Percentiles rank a stretch among this genome's conserved stretches.
Evolutionary conservation across 2,329 filamentous ascomycete species (phyloP).

Genomic region (Xylariales sp.): DNA sequence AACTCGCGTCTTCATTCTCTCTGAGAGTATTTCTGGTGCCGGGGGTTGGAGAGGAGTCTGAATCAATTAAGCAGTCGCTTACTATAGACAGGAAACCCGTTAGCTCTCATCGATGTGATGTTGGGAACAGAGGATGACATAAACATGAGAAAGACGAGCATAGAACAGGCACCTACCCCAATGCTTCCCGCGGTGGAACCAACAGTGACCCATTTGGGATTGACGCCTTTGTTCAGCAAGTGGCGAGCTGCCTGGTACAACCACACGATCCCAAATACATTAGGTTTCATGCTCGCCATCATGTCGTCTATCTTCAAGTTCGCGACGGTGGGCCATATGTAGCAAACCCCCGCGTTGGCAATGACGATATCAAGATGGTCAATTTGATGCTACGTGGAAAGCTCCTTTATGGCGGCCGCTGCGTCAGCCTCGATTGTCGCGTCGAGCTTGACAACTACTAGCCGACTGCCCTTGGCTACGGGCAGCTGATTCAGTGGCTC

Average conservation of each 20-base stretch:
- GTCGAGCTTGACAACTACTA: slow-evolving; percentile 39
- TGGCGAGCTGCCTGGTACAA: slow-evolving; percentile 36
- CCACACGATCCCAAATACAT: slow-evolving; percentile 32
- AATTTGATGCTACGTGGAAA: slow-evolving; percentile 30
- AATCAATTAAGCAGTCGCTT: not conserved
- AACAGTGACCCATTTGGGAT: slow-evolving; percentile 31
- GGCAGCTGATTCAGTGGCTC: slow-evolving; percentile 27
- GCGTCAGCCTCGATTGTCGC: slow-evolving; percentile 26
- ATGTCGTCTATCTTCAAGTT: slow-evolving; percentile 30
- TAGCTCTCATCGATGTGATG: not conserved
- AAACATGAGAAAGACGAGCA: not conserved
- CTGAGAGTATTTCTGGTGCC: too few relatives aligned
- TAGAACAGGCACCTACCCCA: not conserved
- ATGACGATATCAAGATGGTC: slow-evolving; percentile 41
- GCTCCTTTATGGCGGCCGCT: slow-evolving; percentile 22
- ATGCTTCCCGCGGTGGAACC: slow-evolving; percentile 20
- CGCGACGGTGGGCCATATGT: slow-evolving; percentile 23
- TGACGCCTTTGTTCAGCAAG: slow-evolving; percentile 27
- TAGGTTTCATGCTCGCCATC: slow-evolving; percentile 32
- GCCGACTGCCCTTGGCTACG: slow-evolving; percentile 21
- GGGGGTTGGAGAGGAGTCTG: slow-evolving; percentile 17
- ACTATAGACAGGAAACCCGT: not conserved
- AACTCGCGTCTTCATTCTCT: too few relatives aligned
- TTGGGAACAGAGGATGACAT: not conserved
- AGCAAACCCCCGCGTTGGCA: slow-evolving; percentile 42